Evolutionary conservation across 148 eudicot species (phyloP).

Genomic region (Beta vulgaris): DNA sequence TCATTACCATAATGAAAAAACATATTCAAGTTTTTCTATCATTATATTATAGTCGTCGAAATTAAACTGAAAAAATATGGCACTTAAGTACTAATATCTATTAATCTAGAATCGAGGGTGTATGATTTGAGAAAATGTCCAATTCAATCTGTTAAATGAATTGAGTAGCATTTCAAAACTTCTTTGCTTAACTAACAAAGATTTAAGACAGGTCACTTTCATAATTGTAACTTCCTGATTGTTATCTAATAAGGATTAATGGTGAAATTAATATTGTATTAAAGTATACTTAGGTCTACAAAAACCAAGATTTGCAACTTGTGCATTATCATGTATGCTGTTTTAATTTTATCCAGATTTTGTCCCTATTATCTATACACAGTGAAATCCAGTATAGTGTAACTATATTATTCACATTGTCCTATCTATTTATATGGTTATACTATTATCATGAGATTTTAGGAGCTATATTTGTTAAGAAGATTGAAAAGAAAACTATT

Average conservation of each 20-base stretch:
- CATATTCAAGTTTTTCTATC: no score
- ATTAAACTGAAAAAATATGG: no score
- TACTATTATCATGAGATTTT: constrained; percentile 8
- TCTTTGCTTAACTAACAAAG: constrained; percentile 18
- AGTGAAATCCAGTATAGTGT: constrained; percentile 35
- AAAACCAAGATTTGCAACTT: constrained; percentile 25
- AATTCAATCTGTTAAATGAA: background rate
- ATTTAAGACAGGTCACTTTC: constrained; percentile 20
- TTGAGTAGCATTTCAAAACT: background rate
- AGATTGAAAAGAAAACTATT: constrained; percentile 11
- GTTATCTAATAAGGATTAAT: constrained; percentile 25
- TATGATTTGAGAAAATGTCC: no score
- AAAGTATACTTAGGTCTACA: background rate
- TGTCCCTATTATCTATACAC: constrained; percentile 33
- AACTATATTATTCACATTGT: constrained; percentile 52
- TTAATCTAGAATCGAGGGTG: no score
- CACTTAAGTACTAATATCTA: no score
- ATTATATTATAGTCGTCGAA: no score
- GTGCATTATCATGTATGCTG: constrained; percentile 1
- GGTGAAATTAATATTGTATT: background rate
- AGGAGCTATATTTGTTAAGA: constrained; percentile 19
- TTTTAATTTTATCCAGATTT: constrained; percentile 29
- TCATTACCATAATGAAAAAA: no score
- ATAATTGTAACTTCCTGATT: constrained; percentile 14
- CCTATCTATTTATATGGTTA: constrained; percentile 35